phyloP scores from a whole-genome alignment of 805 yeast genomes.

The Starmerella khaoyaiensis region DNA sequence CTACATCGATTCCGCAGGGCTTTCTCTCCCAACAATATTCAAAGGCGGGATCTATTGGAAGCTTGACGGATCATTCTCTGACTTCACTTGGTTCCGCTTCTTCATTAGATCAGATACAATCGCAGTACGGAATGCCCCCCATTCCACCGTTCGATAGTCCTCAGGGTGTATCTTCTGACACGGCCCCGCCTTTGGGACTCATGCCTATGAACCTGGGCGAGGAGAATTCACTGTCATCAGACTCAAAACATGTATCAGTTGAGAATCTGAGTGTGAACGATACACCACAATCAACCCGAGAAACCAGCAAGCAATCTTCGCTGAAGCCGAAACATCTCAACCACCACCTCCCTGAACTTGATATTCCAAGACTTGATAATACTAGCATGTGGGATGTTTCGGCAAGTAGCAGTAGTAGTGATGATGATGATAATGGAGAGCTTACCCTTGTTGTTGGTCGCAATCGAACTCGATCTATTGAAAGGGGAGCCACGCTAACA shows the following conservation, averaged over 20 bases:
- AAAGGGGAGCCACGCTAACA: conserved; percentile 4
- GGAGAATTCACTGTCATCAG: conserved; percentile 4
- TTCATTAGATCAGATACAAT: too few species aligned
- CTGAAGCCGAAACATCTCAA: neutral
- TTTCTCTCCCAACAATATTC: too few species aligned
- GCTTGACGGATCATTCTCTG: too few species aligned
- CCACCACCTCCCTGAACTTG: conserved; percentile 7
- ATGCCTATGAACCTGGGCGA: conserved; percentile 15
- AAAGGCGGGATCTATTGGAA: too few species aligned
- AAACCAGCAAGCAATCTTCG: neutral
- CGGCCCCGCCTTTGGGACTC: conserved; percentile 5
- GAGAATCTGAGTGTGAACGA: conserved; percentile 1
- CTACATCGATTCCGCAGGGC: too few species aligned
- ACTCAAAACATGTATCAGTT: conserved; percentile 1
- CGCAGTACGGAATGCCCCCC: too few species aligned
- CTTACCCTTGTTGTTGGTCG: conserved; percentile 22
- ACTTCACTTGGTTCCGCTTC: too few species aligned
- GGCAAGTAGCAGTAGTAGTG: conserved; percentile 11
- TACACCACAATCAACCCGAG: neutral
- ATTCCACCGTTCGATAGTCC: neutral
- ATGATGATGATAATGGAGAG: conserved; percentile 21
- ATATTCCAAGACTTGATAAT: conserved; percentile 8
- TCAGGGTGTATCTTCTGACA: neutral
- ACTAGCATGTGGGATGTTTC: conserved; percentile 12
- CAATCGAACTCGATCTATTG: conserved; percentile 16